A percentile compares a stretch with the other conserved stretches of the same genome.
phyloP scores from a whole-genome alignment of 805 yeast genomes.

The Pichia membranifaciens region DNA sequence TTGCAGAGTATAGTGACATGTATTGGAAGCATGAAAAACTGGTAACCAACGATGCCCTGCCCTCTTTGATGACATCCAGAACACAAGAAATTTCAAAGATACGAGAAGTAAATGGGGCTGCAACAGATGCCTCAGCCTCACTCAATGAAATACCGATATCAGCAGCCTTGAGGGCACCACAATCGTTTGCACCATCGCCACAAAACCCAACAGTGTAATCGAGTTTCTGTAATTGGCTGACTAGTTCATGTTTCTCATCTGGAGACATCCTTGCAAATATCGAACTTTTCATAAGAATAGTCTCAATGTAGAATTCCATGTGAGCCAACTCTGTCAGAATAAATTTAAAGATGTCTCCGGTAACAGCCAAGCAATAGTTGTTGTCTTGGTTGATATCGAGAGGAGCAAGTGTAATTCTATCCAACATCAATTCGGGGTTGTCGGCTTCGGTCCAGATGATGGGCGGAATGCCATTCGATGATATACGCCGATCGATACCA shows the following conservation, averaged over 20 bases:
- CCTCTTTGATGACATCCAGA: constrained; percentile 84
- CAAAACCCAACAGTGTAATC: constrained; percentile 96
- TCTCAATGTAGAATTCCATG: constrained; percentile 36
- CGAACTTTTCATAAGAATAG: constrained; percentile 62
- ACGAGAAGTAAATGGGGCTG: constrained; percentile 95
- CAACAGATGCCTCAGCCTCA: constrained; percentile 98
- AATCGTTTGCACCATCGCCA: constrained; percentile 99
- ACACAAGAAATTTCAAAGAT: constrained; percentile 90
- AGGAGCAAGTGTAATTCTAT: constrained; percentile 57
- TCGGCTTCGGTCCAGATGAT: constrained; percentile 67
- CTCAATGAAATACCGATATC: constrained; percentile 94
- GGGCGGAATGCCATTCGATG: constrained; percentile 19
- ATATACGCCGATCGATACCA: not conserved
- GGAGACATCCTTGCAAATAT: constrained; percentile 98
- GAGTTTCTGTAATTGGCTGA: constrained; percentile 72
- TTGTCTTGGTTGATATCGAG: constrained; percentile 27
- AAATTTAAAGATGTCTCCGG: constrained; percentile 87
- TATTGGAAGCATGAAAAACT: constrained; percentile 96
- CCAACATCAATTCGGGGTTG: constrained; percentile 50
- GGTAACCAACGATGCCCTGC: constrained; percentile 90
- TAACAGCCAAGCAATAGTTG: constrained; percentile 69
- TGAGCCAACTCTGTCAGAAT: constrained; percentile 53
- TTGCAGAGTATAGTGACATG: constrained; percentile 95
- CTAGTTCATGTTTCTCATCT: constrained; percentile 95
- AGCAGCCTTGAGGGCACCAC: constrained; percentile 97